Conservation (phyloP, 768 basidiomycete genomes). For the Podaxis sp. region DNA sequence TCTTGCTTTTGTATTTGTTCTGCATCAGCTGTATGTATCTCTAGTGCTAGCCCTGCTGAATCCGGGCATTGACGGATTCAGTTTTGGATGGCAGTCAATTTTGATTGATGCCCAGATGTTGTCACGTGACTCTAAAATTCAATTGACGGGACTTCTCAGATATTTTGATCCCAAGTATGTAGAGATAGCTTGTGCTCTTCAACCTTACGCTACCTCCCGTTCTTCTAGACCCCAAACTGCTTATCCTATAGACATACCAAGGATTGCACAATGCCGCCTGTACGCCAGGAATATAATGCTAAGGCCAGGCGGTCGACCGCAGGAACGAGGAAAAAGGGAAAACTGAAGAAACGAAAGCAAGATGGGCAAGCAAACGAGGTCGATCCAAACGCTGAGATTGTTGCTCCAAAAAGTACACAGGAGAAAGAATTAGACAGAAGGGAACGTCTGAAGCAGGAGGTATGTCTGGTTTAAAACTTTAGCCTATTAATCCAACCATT, state of each 20-base stretch:
- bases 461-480: conserved; percentile 22
- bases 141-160: background rate
- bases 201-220: background rate
- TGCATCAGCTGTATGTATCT: background rate
- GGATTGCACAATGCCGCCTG: conserved; percentile 11
- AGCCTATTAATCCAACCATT: background rate
- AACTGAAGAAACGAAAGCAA: conserved; percentile 29
- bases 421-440: conserved; percentile 59
- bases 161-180: background rate
- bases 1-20: background rate
- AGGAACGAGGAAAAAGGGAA: conserved; percentile 64
- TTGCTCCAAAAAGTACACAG: conserved; percentile 57
- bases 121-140: background rate
- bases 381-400: conserved; percentile 61
- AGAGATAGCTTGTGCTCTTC: background rate
- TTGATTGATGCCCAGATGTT: background rate
- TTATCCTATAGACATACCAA: background rate
- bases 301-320: conserved; percentile 65
- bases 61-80: background rate
- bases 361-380: conserved; percentile 21
- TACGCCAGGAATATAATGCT: conserved; percentile 50
- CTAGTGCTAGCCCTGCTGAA: background rate
- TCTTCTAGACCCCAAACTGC: background rate
- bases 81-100: background rate
- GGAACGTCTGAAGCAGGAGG: conserved; percentile 62